These are phyloP conservation scores for Bidens hawaiensis DNA, from an alignment of 140 eudicot species.

Conservation along the genomic window DNA sequence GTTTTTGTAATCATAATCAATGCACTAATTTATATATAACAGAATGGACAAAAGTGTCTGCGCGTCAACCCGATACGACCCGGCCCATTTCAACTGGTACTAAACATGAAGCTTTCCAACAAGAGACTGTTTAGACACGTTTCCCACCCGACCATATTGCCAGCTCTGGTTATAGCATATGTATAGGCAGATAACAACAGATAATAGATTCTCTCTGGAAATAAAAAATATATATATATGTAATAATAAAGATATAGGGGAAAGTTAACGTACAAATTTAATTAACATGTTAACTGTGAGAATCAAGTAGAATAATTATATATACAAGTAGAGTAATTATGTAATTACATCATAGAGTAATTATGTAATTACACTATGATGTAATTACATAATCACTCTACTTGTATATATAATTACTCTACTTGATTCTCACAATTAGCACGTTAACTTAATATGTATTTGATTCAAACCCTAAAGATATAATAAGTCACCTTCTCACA, in stretches of 20 bases:
- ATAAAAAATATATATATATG: neutral
- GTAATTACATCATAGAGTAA: no score
- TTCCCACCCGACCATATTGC: neutral
- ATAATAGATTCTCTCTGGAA: neutral
- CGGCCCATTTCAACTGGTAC: neutral
- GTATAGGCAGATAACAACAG: neutral
- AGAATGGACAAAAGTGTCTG: neutral
- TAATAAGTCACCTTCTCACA: constrained; percentile 55
- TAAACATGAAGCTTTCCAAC: neutral
- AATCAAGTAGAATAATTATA: no score
- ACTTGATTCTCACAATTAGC: no score
- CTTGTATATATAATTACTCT: no score
- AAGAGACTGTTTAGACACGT: neutral
- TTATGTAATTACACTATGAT: no score
- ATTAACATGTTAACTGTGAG: no score
- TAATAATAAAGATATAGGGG: neutral
- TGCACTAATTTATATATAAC: neutral
- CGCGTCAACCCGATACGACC: neutral
- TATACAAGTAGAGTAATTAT: no score
- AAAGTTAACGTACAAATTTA: no score
- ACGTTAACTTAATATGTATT: no score
- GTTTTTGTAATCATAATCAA: neutral
- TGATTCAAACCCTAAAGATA: no score
- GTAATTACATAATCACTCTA: no score
- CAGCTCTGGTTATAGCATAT: neutral